Percentiles rank a stretch among this genome's conserved stretches.
These are phyloP conservation scores for Tetramitus jugosus DNA, from an alignment of 208 protist genomes.

Conservation along the genomic window DNA sequence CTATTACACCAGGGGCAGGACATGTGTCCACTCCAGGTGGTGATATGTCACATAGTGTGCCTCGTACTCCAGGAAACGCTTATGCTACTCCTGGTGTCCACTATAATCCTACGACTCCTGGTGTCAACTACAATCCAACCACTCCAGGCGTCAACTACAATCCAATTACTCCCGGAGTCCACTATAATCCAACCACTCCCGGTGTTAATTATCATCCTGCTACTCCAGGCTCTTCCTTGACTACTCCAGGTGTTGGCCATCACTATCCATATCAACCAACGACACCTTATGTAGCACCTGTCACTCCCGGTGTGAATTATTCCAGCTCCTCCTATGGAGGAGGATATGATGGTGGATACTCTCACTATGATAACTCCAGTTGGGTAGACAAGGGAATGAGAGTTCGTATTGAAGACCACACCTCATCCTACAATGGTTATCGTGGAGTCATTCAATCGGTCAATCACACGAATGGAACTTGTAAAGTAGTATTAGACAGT, in stretches of 20 bases:
- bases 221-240: not conserved
- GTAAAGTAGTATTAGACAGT: no score
- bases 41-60: not conserved
- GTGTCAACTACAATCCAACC: not conserved
- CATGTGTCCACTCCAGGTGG: no score
- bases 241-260: not conserved
- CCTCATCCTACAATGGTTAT: no score
- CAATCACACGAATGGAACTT: no score
- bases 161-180: not conserved
- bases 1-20: not conserved
- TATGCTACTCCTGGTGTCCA: no score
- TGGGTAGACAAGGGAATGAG: no score
- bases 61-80: not conserved
- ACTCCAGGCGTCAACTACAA: not conserved
- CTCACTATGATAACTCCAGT: no score
- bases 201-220: not conserved
- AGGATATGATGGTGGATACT: no score
- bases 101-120: not conserved
- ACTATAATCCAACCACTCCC: not conserved
- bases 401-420: no score
- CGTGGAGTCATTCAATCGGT: no score
- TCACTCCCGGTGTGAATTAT: not conserved
- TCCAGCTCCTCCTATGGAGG: no score
- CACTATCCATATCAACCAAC: not conserved
- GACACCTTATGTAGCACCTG: not conserved